Percentiles rank a stretch among this genome's conserved stretches.
These are phyloP conservation scores for Pinus tabuliformis DNA, from an alignment of 75 land plant genomes.

Conservation along the genomic window DNA sequence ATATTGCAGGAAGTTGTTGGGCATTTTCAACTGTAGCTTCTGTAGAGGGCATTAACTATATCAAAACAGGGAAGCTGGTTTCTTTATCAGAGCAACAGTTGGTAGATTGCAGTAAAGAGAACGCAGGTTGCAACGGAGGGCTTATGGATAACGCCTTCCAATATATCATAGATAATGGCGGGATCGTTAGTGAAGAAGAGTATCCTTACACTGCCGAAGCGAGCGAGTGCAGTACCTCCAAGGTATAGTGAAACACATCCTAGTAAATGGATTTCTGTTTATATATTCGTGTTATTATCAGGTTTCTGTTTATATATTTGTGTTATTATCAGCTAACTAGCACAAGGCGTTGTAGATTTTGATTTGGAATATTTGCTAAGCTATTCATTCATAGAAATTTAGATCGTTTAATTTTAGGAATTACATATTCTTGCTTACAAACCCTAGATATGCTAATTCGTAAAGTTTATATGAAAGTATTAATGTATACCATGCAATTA, in stretches of 20 bases:
- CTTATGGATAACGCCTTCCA: slow-evolving; percentile 45
- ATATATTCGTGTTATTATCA: too few relatives aligned
- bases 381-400: too few relatives aligned
- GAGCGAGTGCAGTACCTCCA: slow-evolving; percentile 10
- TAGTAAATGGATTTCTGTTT: too few relatives aligned
- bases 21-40: slow-evolving; percentile 40
- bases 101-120: slow-evolving; percentile 32
- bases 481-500: too few relatives aligned
- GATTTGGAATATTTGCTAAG: too few relatives aligned
- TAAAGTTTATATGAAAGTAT: too few relatives aligned
- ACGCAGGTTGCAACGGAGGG: slow-evolving; percentile 48
- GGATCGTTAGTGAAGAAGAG: slow-evolving; percentile 42
- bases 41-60: slow-evolving; percentile 34
- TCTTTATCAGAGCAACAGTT: slow-evolving; percentile 48
- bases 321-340: too few relatives aligned
- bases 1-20: slow-evolving; percentile 34
- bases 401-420: too few relatives aligned
- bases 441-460: too few relatives aligned
- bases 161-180: slow-evolving; percentile 51
- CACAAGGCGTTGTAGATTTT: too few relatives aligned
- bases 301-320: too few relatives aligned
- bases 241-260: slow-evolving; percentile 14
- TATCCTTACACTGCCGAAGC: slow-evolving; percentile 44
- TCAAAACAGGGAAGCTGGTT: slow-evolving; percentile 26
- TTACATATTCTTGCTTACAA: too few relatives aligned